Evolutionary conservation across 176 grass and related monocot genomes (phyloP), one percentile per base, ranked within the genome.

Genomic region (Aegilops longissima): DNA sequence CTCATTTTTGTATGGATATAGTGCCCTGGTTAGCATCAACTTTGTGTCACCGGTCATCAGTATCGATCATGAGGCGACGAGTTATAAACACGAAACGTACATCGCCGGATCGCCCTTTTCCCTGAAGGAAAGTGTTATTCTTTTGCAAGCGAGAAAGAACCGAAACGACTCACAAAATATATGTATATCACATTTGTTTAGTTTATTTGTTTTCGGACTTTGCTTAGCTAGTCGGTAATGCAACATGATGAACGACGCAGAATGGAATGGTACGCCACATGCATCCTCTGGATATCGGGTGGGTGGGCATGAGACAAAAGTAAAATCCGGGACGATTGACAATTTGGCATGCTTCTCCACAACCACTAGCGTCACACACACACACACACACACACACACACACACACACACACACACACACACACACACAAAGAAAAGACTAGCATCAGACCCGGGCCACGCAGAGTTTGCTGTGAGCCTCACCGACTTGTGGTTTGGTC

Each of bases 251-350:
- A 79, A 44, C 4, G 29, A n/a, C 9, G 24, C 49, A 2, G 33
- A 73, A 54, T 44, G 79, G 33, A 73, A 54, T 44, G 79, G 79
- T 90, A 66, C 64, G 31, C n/a, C 0, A 74, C 64, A 44, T 17
- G 18, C 58, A 21, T 84, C 80, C 67, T 80, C 34, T 25, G 25
- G 67, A 90, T 73, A 44, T 65, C 3, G 17, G 44, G 66, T 87
- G n/a, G 80, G 80, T 87, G 42, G 13, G 42, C 3, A 73, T 1
- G 31, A 79, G 73, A 78, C 84, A 73, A 73, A 58, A 11, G 83
- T 42, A 58, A 79, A 78, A 31, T 39, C 17, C 18, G 14, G 31
- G 30, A 66, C 25, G 33, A 18, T 31, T 35, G 89, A 84, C 71
- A 27, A 25, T 73, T 30, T 66, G 63, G 13, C 51, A 27, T 49